Evolutionary conservation across 1,284 basidiomycete genomes (phyloP).

Genomic region (Leccinum pseudoinsigne): DNA sequence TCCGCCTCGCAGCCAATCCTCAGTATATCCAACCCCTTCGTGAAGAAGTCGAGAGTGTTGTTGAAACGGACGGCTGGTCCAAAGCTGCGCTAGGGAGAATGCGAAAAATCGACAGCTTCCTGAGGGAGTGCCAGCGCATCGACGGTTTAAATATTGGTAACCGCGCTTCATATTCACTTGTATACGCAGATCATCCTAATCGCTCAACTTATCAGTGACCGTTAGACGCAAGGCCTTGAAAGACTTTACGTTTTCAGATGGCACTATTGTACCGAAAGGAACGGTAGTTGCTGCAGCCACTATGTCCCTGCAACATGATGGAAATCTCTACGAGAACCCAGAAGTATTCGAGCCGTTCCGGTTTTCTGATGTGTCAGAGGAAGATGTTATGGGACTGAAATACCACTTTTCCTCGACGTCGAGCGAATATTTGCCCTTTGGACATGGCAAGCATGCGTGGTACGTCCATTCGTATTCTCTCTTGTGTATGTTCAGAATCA

Average conservation of each 20-base stretch:
- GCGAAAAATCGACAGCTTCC: slow-evolving; percentile 47
- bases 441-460: slow-evolving; percentile 20
- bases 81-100: slow-evolving; percentile 41
- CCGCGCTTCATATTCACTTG: background rate
- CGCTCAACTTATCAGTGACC: slow-evolving; percentile 22
- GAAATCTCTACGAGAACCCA: slow-evolving; percentile 25
- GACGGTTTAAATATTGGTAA: slow-evolving; percentile 32
- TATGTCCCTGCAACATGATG: slow-evolving; percentile 29
- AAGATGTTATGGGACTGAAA: slow-evolving; percentile 13
- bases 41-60: slow-evolving; percentile 40
- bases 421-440: slow-evolving; percentile 14
- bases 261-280: slow-evolving; percentile 41
- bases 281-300: slow-evolving; percentile 26
- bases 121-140: slow-evolving; percentile 40
- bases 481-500: background rate
- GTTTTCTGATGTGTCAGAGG: slow-evolving; percentile 24
- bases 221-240: slow-evolving; percentile 35
- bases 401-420: slow-evolving; percentile 20
- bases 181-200: background rate
- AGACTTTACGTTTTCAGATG: slow-evolving; percentile 42
- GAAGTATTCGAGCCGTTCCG: slow-evolving; percentile 36
- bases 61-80: slow-evolving; percentile 43
- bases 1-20: slow-evolving; percentile 20
- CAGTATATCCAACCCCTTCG: slow-evolving; percentile 40
- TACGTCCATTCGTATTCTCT: background rate